These are phyloP conservation scores for Pseudopediastrum boryanum DNA, from an alignment of 139 green algal species.

Conservation along the genomic window DNA sequence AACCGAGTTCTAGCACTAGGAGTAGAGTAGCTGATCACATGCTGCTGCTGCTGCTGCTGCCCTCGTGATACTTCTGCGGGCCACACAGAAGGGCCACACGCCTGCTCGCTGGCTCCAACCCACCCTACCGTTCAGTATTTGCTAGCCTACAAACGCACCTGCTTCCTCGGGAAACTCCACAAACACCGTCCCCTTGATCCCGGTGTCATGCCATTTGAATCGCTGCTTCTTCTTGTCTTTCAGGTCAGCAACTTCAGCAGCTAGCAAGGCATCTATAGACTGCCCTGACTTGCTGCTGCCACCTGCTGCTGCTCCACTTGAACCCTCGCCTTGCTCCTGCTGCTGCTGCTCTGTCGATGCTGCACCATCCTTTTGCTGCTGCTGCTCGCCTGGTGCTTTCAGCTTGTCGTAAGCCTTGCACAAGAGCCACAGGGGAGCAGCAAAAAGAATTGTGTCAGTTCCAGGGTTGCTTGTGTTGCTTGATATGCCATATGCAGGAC, in stretches of 20 bases:
- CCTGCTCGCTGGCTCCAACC: background rate
- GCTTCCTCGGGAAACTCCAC: slow-evolving; percentile 46
- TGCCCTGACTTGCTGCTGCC: background rate
- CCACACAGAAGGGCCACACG: too few relatives aligned
- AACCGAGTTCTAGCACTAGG: too few relatives aligned
- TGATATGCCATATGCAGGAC: too few relatives aligned
- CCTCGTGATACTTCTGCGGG: too few relatives aligned
- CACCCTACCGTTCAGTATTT: background rate
- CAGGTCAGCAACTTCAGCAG: slow-evolving; percentile 49
- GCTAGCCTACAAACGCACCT: too few relatives aligned
- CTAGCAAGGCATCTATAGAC: slow-evolving; percentile 20
- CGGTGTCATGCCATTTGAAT: slow-evolving; percentile 49
- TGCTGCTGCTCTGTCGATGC: slow-evolving; percentile 28
- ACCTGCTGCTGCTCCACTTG: background rate
- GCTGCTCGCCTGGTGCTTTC: too few relatives aligned
- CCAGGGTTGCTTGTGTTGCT: too few relatives aligned
- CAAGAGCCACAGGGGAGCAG: too few relatives aligned
- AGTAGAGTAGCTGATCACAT: background rate
- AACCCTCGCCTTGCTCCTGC: too few relatives aligned
- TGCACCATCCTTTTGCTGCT: too few relatives aligned
- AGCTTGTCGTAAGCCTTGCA: too few relatives aligned
- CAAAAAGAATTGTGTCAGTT: too few relatives aligned
- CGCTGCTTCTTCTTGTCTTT: slow-evolving; percentile 42
- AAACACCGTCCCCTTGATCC: slow-evolving; percentile 52
- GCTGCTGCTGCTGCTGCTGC: slow-evolving; percentile 18